Evolutionary conservation across 169 alveolate genomes (phyloP).

Genomic region (Ichthyophthirius multifiliis): DNA sequence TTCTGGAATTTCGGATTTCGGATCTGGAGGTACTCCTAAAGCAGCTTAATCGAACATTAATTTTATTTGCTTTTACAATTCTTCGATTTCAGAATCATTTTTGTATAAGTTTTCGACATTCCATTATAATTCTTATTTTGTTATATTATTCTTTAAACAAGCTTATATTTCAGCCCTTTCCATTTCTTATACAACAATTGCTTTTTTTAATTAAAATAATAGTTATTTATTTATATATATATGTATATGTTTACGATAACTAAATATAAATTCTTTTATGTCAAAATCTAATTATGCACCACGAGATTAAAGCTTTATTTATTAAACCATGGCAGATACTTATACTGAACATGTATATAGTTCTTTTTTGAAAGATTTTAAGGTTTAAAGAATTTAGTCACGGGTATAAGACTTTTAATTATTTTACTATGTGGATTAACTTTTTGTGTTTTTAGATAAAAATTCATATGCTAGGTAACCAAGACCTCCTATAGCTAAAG

Average conservation of each 20-base stretch:
- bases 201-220: not conserved
- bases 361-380: not conserved
- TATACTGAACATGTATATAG: not conserved
- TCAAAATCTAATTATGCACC: not conserved
- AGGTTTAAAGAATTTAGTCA: not conserved
- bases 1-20: constrained; percentile 18
- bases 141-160: not conserved
- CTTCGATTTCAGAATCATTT: not conserved
- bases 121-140: not conserved
- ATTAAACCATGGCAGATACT: not conserved
- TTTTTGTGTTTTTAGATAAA: no score
- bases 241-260: not conserved
- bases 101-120: not conserved
- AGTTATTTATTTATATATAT: not conserved
- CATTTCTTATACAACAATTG: not conserved
- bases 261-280: not conserved
- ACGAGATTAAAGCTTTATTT: not conserved
- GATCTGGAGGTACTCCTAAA: not conserved
- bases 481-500: no score
- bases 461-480: no score
- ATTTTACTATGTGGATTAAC: no score
- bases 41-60: constrained; percentile 7
- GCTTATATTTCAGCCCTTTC: not conserved
- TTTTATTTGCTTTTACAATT: not conserved
- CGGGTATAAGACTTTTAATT: not conserved